These are phyloP conservation scores for Xerocomellus dryophilus DNA, from an alignment of 768 basidiomycete species.

Conservation along the genomic window DNA sequence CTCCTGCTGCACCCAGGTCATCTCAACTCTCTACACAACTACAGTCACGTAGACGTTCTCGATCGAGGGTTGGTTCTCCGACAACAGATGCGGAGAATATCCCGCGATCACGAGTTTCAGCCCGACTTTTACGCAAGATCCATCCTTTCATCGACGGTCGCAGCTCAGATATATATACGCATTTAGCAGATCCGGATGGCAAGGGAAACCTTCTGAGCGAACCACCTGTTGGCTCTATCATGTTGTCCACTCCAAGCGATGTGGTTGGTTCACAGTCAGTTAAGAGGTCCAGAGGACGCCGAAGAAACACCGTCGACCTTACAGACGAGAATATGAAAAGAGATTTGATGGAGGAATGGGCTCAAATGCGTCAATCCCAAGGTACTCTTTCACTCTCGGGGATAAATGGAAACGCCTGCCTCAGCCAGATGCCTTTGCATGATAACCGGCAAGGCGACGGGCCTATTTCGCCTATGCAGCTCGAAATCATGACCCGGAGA, in stretches of 20 bases:
- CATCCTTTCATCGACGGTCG: slow-evolving; percentile 13
- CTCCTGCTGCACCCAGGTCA: slow-evolving; percentile 9
- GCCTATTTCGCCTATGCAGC: not conserved
- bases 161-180: slow-evolving; percentile 28
- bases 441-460: not conserved
- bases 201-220: slow-evolving; percentile 8
- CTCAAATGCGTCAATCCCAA: slow-evolving; percentile 28
- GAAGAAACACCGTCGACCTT: slow-evolving; percentile 14
- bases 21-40: slow-evolving; percentile 10
- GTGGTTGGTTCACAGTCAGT: not conserved
- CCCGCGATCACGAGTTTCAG: slow-evolving; percentile 16
- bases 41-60: slow-evolving; percentile 14
- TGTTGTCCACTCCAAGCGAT: not conserved
- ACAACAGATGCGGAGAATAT: slow-evolving; percentile 1
- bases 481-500: not conserved
- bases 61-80: slow-evolving; percentile 18
- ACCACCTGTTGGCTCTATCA: not conserved
- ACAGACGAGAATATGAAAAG: slow-evolving; percentile 21
- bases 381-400: slow-evolving; percentile 19
- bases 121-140: slow-evolving; percentile 20
- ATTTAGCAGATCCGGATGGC: slow-evolving; percentile 25
- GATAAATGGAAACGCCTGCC: slow-evolving; percentile 1
- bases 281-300: slow-evolving; percentile 16
- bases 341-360: slow-evolving; percentile 31
- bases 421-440: not conserved